These are phyloP conservation scores for Picea engelmannii DNA, from an alignment of 83 land plant species.

Conservation along the genomic window DNA sequence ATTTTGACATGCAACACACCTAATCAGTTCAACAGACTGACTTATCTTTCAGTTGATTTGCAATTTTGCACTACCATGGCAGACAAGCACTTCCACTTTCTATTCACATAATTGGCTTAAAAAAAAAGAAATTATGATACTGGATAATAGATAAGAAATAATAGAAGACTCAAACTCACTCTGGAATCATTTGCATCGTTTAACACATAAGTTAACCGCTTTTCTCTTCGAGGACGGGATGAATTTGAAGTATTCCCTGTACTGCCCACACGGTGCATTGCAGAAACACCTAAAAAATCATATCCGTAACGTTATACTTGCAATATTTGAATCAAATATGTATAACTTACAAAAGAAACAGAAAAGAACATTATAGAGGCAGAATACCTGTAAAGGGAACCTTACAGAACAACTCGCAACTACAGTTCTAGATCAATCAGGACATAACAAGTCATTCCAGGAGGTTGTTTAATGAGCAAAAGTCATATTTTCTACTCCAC, in stretches of 20 bases:
- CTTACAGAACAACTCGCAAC: too few species aligned
- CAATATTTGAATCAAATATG: too few species aligned
- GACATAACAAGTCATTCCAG: too few species aligned
- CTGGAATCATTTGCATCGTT: constrained; percentile 84
- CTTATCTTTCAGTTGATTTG: not conserved
- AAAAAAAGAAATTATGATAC: not conserved
- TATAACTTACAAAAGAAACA: too few species aligned
- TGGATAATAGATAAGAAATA: not conserved
- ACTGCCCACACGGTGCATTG: constrained; percentile 99
- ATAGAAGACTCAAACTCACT: constrained; percentile 38
- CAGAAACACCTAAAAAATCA: constrained; percentile 7
- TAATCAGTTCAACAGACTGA: not conserved
- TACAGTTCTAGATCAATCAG: too few species aligned
- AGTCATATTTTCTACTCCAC: too few species aligned
- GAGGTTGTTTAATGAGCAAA: too few species aligned
- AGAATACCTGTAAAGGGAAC: too few species aligned
- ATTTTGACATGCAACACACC: not conserved
- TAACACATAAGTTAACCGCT: constrained; percentile 90
- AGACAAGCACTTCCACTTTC: not conserved
- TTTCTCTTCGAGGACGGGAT: constrained; percentile 88
- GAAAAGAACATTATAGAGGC: too few species aligned
- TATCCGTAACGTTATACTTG: too few species aligned
- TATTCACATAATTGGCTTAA: not conserved
- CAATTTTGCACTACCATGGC: not conserved
- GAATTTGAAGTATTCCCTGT: constrained; percentile 82